phyloP scores from a whole-genome alignment of 208 protist genomes.

The Acanthamoeba sp. region DNA sequence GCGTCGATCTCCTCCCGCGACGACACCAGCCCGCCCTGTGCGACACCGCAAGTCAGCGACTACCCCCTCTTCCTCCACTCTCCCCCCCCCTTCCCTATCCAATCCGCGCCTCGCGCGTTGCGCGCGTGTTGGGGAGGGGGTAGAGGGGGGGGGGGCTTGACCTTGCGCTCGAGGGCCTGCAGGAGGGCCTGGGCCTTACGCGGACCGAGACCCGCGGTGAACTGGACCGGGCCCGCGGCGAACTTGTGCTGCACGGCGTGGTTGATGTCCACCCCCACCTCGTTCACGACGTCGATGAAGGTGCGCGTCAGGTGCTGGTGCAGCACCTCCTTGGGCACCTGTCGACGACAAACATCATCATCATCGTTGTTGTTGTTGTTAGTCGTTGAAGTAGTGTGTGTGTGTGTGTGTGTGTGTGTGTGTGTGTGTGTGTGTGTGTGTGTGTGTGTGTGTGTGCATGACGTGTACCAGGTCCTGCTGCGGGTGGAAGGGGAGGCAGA shows the following conservation, averaged over 20 bases:
- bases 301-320: conserved; percentile 50
- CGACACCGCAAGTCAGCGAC: no score
- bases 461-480: background rate
- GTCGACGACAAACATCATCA: no score
- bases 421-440: background rate
- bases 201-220: conserved; percentile 82
- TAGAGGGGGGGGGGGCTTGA: background rate
- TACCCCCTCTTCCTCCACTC: no score
- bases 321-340: conserved; percentile 61
- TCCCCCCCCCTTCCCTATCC: no score
- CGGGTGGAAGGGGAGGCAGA: conserved; percentile 52
- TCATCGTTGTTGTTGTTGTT: no score
- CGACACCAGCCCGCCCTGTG: background rate
- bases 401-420: background rate
- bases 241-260: conserved; percentile 50
- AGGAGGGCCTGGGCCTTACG: conserved; percentile 84
- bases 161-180: conserved; percentile 62
- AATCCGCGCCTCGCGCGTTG: no score
- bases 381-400: no score
- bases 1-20: conserved; percentile 40
- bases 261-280: conserved; percentile 87
- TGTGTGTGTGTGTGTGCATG: background rate
- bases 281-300: conserved; percentile 80
- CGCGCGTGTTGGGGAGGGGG: background rate
- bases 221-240: conserved; percentile 64